A percentile compares a stretch with the other conserved stretches of the same genome.
Conservation (phyloP, 371 early-diverging fungal genomes). For the Polyrhizophydium stewartii region DNA sequence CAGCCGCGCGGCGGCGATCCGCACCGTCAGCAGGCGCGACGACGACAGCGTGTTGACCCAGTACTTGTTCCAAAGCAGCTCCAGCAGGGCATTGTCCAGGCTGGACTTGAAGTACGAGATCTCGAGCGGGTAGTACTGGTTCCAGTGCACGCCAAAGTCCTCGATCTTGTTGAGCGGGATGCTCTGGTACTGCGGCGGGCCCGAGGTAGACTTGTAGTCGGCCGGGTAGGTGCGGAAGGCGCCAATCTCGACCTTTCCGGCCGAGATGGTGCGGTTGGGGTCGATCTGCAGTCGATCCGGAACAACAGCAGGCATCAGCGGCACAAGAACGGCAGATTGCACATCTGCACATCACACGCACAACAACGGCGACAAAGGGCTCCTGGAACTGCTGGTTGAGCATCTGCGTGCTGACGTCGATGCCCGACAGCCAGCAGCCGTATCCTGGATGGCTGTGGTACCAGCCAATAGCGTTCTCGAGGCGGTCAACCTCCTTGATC, state of each 20-base stretch:
- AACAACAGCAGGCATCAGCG: no score
- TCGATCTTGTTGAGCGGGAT: conserved; percentile 94
- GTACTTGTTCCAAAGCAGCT: conserved; percentile 93
- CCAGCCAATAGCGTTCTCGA: conserved; percentile 96
- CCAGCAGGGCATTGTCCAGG: conserved; percentile 79
- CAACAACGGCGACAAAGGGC: conserved; percentile 94
- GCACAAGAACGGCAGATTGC: not conserved
- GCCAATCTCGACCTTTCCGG: conserved; percentile 96
- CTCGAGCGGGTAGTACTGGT: conserved; percentile 89
- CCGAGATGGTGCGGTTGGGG: conserved; percentile 93
- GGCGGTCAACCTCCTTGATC: conserved; percentile 79
- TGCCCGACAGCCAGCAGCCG: conserved; percentile 98
- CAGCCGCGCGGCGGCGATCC: no score
- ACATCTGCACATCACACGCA: conserved; percentile 28
- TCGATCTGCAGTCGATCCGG: conserved; percentile 75
- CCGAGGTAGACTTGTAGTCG: conserved; percentile 73
- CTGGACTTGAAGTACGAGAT: conserved; percentile 91
- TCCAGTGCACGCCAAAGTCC: conserved; percentile 96
- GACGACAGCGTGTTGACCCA: conserved; percentile 94
- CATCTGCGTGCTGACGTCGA: conserved; percentile 95
- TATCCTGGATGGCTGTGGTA: conserved; percentile 99
- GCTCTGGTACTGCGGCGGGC: conserved; percentile 40
- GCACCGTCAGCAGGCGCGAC: conserved; percentile 82
- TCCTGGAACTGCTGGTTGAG: conserved; percentile 93
- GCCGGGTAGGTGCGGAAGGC: conserved; percentile 93